Evolutionary conservation across 352 stramenopile genomes (phyloP).

Genomic region (Elongisporangium senticosum): DNA sequence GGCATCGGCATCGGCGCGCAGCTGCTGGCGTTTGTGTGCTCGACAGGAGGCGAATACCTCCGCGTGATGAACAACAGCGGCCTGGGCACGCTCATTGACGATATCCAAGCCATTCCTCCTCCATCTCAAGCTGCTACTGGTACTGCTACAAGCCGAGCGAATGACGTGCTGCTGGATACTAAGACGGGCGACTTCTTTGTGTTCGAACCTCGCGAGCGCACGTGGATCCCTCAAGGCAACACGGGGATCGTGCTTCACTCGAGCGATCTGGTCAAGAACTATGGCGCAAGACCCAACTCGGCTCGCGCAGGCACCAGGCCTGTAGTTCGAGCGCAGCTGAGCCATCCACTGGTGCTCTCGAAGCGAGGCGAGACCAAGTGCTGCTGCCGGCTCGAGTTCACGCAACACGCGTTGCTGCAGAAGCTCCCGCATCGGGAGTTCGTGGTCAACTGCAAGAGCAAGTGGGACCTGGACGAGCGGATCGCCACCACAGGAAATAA

Average conservation of each 20-base stretch:
- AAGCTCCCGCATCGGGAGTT: slow-evolving; percentile 34
- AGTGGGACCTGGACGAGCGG: slow-evolving; percentile 73
- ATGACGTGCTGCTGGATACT: slow-evolving; percentile 57
- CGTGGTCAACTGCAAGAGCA: slow-evolving; percentile 65
- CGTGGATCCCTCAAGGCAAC: slow-evolving; percentile 70
- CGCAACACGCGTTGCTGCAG: slow-evolving; percentile 36
- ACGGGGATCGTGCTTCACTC: slow-evolving; percentile 64
- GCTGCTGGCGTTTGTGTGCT: slow-evolving; percentile 63
- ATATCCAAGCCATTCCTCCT: slow-evolving; percentile 31
- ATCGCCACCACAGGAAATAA: slow-evolving; percentile 72
- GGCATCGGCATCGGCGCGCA: slow-evolving; percentile 49
- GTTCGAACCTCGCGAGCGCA: slow-evolving; percentile 22
- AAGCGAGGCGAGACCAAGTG: slow-evolving; percentile 64
- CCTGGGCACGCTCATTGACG: slow-evolving; percentile 37
- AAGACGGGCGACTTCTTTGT: slow-evolving; percentile 71
- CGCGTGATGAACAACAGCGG: slow-evolving; percentile 60
- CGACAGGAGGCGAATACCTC: slow-evolving; percentile 58
- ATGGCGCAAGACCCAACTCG: slow-evolving; percentile 54
- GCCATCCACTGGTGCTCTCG: slow-evolving; percentile 30
- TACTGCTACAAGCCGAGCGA: slow-evolving; percentile 11
- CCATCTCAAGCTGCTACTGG: slow-evolving; percentile 6
- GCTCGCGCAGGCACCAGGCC: slow-evolving; percentile 53
- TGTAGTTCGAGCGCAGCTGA: slow-evolving; percentile 22
- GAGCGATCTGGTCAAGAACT: slow-evolving; percentile 49
- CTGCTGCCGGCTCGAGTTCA: slow-evolving; percentile 54